Conservation (phyloP, 2,329 filamentous ascomycete genomes). For the Cladophialophora exuberans region DNA sequence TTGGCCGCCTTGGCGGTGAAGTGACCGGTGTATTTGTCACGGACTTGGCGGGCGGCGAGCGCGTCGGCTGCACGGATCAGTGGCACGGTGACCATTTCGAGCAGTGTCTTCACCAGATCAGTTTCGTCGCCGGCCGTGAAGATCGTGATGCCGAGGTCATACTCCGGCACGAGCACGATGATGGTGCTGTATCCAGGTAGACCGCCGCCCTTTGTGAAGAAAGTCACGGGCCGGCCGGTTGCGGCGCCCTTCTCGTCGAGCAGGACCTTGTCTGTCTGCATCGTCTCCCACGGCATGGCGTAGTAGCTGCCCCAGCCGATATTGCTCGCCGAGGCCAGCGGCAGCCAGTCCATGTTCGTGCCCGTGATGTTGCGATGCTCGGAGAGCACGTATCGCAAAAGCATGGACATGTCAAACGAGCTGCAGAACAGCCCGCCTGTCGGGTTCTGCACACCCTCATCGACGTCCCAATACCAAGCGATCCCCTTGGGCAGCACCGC, state of each 20-base stretch:
- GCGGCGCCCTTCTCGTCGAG: too few relatives aligned
- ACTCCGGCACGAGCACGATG: constrained; percentile 48
- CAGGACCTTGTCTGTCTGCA: constrained; percentile 46
- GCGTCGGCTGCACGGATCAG: constrained; percentile 31
- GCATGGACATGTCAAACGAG: constrained; percentile 47
- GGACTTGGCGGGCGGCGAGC: constrained; percentile 22
- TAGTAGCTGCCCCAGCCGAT: constrained; percentile 46
- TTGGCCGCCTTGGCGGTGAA: background rate
- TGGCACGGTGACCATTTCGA: constrained; percentile 25
- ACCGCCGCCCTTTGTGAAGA: constrained; percentile 51
- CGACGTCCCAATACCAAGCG: constrained; percentile 44
- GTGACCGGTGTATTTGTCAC: constrained; percentile 20
- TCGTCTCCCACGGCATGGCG: constrained; percentile 54
- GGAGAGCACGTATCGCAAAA: constrained; percentile 47
- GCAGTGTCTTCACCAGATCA: constrained; percentile 14
- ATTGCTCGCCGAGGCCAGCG: constrained; percentile 45
- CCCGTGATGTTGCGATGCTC: constrained; percentile 45
- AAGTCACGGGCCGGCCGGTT: constrained; percentile 44
- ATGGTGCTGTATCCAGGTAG: constrained; percentile 47
- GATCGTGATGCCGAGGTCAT: constrained; percentile 54
- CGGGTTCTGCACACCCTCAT: constrained; percentile 47
- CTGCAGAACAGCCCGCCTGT: constrained; percentile 50
- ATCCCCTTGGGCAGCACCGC: constrained; percentile 31
- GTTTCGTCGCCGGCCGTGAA: constrained; percentile 35
- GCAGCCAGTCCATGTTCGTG: constrained; percentile 45